Evolutionary conservation across 2,329 filamentous ascomycete species (phyloP), one percentile per base, ranked within the genome.

Genomic region (Epicoccum nigrum): DNA sequence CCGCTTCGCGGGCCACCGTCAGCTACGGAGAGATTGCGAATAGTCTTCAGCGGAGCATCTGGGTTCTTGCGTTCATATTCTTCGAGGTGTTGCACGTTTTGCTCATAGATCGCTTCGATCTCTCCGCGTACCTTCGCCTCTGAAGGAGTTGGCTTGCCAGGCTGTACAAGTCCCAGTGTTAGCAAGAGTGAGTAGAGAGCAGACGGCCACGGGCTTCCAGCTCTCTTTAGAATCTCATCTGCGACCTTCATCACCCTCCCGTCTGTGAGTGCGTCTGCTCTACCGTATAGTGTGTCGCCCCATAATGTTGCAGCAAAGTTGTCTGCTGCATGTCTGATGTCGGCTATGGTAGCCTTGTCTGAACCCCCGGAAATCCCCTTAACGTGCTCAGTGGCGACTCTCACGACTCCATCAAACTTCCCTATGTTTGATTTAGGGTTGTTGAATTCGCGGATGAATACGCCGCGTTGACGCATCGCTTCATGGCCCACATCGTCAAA

Each of bases 361-460:
- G 13, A 13, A 13, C 28, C n/a, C 9, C 13, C 33, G 1, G 17
- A 11, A 11, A 50, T 12, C 13, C 20, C 6, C 4, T 33, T 12
- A 12, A 44, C 16, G 5, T 44, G 27, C 13, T 25, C 34, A n/a
- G 25, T 20, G 12, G 40, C 40, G 8, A 50, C 20, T 21, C 13
- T 40, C n/a, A 44, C 7, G 7, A 48, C 15, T 4, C 25, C 28
- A 3, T 42, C 38, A 13, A 47, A 39, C 16, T 46, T 47, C 12
- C 28, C 38, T 4, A 32, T 15, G 7, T 46, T 52, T 15, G 37
- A 45, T 4, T 25, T 28, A 2, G 35, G 32, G 7, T 39, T 52
- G 20, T 47, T 52, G 38, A 52, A 52, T 9, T 52, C 49, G 7
- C 39, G 44, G 8, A 39, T 47, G 28, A 42, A 47, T 13, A 47